Conservation (phyloP, 352 stramenopile species). For the Pythium dissimile region DNA sequence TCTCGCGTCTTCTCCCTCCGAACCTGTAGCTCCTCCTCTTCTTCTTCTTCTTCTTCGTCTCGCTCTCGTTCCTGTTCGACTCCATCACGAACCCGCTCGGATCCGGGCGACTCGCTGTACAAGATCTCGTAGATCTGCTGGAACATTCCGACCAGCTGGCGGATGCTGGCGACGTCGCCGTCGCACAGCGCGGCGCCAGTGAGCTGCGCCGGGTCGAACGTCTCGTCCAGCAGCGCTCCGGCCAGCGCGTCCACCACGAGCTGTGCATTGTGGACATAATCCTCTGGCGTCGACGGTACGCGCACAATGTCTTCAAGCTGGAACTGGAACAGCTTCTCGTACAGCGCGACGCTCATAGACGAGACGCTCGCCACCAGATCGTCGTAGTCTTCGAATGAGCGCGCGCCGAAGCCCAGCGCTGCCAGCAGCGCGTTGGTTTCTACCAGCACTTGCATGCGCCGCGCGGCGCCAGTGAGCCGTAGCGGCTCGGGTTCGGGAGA, state of each 20-base stretch:
- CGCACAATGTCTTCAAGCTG: slow-evolving; percentile 66
- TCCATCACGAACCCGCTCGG: not conserved
- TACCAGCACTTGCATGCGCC: slow-evolving; percentile 22
- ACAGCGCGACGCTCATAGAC: slow-evolving; percentile 90
- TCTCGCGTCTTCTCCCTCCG: not conserved
- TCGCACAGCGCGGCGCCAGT: slow-evolving; percentile 51
- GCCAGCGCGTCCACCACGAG: slow-evolving; percentile 78
- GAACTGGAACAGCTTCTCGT: slow-evolving; percentile 90
- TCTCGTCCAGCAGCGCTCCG: slow-evolving; percentile 66
- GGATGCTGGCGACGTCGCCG: slow-evolving; percentile 50
- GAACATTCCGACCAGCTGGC: slow-evolving; percentile 49
- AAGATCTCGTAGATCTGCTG: slow-evolving; percentile 55
- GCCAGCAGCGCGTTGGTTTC: slow-evolving; percentile 79
- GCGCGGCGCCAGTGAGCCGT: slow-evolving; percentile 7
- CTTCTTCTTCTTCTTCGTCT: not conserved
- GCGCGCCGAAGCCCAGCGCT: slow-evolving; percentile 74
- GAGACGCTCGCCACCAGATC: slow-evolving; percentile 86
- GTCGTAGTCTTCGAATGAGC: slow-evolving; percentile 64
- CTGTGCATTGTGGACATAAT: slow-evolving; percentile 89
- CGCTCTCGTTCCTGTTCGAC: not conserved
- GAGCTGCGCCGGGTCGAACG: slow-evolving; percentile 38
- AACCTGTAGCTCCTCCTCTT: not conserved
- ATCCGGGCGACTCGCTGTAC: slow-evolving; percentile 24
- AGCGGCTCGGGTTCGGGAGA: not conserved
- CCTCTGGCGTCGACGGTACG: slow-evolving; percentile 43